These are phyloP conservation scores for Aspergillus hiratsukae DNA, from an alignment of 2,329 filamentous ascomycete genomes.

Conservation along the genomic window DNA sequence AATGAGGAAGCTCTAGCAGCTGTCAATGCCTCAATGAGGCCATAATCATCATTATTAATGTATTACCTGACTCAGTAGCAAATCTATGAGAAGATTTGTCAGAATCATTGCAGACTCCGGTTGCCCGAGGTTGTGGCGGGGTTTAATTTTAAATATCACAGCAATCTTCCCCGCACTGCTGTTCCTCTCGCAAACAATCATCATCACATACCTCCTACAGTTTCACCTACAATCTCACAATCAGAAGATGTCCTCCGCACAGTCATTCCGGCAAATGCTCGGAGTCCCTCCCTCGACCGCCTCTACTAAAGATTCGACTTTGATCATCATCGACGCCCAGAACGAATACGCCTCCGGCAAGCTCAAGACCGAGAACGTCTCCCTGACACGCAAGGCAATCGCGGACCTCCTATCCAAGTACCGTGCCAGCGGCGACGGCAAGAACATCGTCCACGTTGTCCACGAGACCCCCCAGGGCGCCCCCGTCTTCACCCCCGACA, in stretches of 20 bases:
- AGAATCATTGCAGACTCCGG: neutral
- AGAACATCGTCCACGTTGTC: slow-evolving; percentile 57
- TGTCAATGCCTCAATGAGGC: too few relatives aligned
- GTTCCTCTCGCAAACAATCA: neutral
- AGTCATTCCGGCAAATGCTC: slow-evolving; percentile 49
- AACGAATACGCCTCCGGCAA: slow-evolving; percentile 59
- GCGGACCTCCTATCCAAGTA: slow-evolving; percentile 56
- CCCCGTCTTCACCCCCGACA: slow-evolving; percentile 62
- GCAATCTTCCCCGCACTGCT: neutral
- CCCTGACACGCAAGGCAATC: slow-evolving; percentile 54
- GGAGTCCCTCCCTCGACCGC: slow-evolving; percentile 55
- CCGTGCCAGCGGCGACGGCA: slow-evolving; percentile 43
- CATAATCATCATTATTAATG: too few relatives aligned
- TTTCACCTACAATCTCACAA: neutral
- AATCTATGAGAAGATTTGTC: neutral
- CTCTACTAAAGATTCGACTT: slow-evolving; percentile 53
- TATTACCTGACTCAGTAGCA: too few relatives aligned
- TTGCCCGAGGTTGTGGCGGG: neutral
- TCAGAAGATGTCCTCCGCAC: slow-evolving; percentile 8
- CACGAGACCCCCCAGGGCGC: slow-evolving; percentile 58
- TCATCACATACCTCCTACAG: neutral
- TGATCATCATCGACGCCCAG: slow-evolving; percentile 67
- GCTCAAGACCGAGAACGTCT: slow-evolving; percentile 53
- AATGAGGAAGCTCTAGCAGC: neutral
- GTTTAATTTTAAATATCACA: neutral